Conservation (phyloP, 805 yeast species). For the Zygotorulaspora chibaensis region DNA sequence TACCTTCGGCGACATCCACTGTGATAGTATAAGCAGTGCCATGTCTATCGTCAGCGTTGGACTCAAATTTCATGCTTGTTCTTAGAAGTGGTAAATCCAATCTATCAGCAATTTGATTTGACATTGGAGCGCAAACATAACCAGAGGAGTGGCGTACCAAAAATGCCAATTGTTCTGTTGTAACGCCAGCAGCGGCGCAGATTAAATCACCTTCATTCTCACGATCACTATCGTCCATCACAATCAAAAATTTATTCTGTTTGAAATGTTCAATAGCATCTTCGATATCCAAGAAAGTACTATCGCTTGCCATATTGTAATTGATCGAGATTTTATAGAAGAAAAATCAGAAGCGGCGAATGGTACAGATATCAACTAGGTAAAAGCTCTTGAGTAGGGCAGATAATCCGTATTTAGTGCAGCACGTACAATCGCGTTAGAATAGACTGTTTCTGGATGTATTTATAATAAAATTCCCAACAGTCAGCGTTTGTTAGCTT, state of each 20-base stretch:
- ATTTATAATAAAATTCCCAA: not conserved
- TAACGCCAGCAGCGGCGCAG: conserved; percentile 79
- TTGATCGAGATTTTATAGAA: not conserved
- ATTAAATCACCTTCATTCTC: conserved; percentile 98
- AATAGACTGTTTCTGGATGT: not conserved
- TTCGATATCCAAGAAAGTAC: conserved; percentile 25
- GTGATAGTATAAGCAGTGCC: conserved; percentile 97
- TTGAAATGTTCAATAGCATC: conserved; percentile 32
- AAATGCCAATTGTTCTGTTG: conserved; percentile 89
- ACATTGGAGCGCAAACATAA: conserved; percentile 87
- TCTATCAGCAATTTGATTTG: conserved; percentile 70
- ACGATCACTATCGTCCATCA: conserved; percentile 94
- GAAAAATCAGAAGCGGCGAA: not conserved
- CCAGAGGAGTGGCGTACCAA: conserved; percentile 85
- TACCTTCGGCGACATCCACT: conserved; percentile 78
- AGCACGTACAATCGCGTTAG: too few species aligned
- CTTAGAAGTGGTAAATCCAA: conserved; percentile 77
- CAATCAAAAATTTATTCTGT: conserved; percentile 63
- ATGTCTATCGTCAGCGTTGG: conserved; percentile 66
- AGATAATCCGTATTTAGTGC: not conserved
- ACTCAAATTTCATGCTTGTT: conserved; percentile 25
- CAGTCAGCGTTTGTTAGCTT: not conserved
- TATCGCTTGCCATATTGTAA: conserved; percentile 1
- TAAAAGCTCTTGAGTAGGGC: not conserved
- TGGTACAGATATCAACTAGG: not conserved